Conservation (phyloP, 78 protist species). For the Dictyostelium capitatum region DNA sequence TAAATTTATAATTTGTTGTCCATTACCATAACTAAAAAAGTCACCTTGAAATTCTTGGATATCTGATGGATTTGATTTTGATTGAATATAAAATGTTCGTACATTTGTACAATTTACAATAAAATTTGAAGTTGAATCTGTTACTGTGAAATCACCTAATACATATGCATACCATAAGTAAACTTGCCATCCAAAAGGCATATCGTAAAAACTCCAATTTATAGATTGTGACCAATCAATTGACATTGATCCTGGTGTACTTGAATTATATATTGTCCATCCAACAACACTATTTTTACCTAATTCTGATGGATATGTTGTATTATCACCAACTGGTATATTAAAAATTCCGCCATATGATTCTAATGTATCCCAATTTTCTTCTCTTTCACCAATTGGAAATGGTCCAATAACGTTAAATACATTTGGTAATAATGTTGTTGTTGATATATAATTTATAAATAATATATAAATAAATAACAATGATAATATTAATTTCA, state of each 20-base stretch:
- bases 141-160: slow-evolving; percentile 15
- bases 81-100: slow-evolving; percentile 23
- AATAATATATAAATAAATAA: background rate
- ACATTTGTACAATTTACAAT: slow-evolving; percentile 25
- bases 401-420: slow-evolving; percentile 51
- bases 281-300: slow-evolving; percentile 42
- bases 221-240: slow-evolving; percentile 15
- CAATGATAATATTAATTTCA: background rate
- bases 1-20: slow-evolving; percentile 27
- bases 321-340: slow-evolving; percentile 31
- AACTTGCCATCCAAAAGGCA: slow-evolving; percentile 37
- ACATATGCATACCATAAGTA: slow-evolving; percentile 75
- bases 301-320: slow-evolving; percentile 56
- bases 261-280: slow-evolving; percentile 5
- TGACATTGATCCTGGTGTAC: background rate
- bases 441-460: background rate
- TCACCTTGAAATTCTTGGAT: slow-evolving; percentile 31
- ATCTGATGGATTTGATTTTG: background rate
- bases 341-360: slow-evolving; percentile 64
- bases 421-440: background rate
- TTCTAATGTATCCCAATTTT: slow-evolving; percentile 30
- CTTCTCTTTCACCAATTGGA: slow-evolving; percentile 53
- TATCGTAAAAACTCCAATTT: slow-evolving; percentile 28
- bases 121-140: background rate
- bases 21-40: slow-evolving; percentile 53